Percentiles rank a stretch among this genome's conserved stretches.
Conservation (phyloP, 352 stramenopile species). For the Phytopythium montanum region DNA sequence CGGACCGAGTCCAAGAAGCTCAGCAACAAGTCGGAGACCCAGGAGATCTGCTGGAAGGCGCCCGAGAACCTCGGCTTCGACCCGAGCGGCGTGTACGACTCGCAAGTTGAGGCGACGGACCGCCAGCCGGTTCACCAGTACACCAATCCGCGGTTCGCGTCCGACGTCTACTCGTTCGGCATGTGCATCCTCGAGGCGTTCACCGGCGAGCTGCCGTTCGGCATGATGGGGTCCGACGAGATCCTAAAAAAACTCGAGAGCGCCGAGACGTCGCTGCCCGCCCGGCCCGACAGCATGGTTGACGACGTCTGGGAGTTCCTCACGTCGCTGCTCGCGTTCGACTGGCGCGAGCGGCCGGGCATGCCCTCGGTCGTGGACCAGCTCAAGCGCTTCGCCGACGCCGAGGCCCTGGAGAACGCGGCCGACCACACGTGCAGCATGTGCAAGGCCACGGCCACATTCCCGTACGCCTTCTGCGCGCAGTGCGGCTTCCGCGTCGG, state of each 20-base stretch:
- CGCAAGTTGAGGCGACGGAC: slow-evolving; percentile 13
- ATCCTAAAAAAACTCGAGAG: slow-evolving; percentile 21
- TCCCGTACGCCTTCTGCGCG: not conserved
- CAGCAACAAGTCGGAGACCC: slow-evolving; percentile 4
- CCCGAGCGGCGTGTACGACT: not conserved
- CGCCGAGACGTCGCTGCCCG: slow-evolving; percentile 10
- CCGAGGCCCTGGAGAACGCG: slow-evolving; percentile 6
- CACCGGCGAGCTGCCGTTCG: slow-evolving; percentile 27
- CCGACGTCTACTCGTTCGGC: slow-evolving; percentile 38
- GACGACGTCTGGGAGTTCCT: slow-evolving; percentile 18
- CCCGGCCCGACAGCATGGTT: slow-evolving; percentile 8
- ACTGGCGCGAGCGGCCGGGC: slow-evolving; percentile 13
- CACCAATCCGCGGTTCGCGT: slow-evolving; percentile 25
- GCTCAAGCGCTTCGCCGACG: slow-evolving; percentile 13
- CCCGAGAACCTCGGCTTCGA: slow-evolving; percentile 6
- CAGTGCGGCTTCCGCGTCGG: not conserved
- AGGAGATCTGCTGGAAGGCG: slow-evolving; percentile 7
- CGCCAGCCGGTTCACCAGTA: not conserved
- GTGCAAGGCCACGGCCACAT: not conserved
- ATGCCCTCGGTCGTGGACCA: slow-evolving; percentile 9
- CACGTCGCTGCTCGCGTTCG: slow-evolving; percentile 4
- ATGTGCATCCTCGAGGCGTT: slow-evolving; percentile 45
- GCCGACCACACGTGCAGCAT: not conserved
- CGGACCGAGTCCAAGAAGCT: not conserved
- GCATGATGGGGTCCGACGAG: slow-evolving; percentile 19